Conservation (phyloP, 1,284 basidiomycete species). For the Cryptococcus sp. region DNA sequence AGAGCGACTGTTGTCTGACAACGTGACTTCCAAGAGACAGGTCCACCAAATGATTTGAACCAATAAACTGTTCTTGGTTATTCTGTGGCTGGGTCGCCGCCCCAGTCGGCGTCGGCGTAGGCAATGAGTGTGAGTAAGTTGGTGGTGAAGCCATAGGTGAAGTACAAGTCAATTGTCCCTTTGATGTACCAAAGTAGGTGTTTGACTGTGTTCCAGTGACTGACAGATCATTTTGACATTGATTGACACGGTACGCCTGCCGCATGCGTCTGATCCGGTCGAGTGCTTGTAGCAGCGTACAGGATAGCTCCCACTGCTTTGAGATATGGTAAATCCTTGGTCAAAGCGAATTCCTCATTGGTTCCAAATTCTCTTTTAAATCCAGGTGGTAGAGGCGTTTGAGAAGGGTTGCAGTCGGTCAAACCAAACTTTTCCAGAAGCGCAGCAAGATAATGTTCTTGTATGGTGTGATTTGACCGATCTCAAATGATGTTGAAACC, state of each 20-base stretch:
- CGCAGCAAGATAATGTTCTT: constrained; percentile 10
- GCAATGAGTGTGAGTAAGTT: neutral
- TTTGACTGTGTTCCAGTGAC: neutral
- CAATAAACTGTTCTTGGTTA: neutral
- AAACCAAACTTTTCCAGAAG: constrained; percentile 6
- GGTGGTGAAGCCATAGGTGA: neutral
- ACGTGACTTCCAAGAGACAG: neutral
- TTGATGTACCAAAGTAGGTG: neutral
- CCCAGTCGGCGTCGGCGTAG: neutral
- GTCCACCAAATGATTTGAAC: neutral
- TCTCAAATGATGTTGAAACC: constrained; percentile 13
- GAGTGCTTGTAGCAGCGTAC: constrained; percentile 16
- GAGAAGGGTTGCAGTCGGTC: constrained; percentile 7
- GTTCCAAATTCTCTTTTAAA: constrained; percentile 8
- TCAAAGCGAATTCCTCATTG: constrained; percentile 3
- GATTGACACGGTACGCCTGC: constrained; percentile 9
- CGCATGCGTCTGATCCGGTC: constrained; percentile 21
- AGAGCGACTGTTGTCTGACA: neutral
- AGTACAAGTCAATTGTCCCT: neutral
- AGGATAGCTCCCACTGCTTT: constrained; percentile 3
- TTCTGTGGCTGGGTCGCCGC: neutral
- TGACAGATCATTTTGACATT: neutral
- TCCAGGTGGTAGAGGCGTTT: constrained; percentile 10
- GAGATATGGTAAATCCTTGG: constrained; percentile 8
- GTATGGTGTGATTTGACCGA: constrained; percentile 1